Conservation (phyloP, 1,284 basidiomycete genomes). For the Tylopilus sp. region DNA sequence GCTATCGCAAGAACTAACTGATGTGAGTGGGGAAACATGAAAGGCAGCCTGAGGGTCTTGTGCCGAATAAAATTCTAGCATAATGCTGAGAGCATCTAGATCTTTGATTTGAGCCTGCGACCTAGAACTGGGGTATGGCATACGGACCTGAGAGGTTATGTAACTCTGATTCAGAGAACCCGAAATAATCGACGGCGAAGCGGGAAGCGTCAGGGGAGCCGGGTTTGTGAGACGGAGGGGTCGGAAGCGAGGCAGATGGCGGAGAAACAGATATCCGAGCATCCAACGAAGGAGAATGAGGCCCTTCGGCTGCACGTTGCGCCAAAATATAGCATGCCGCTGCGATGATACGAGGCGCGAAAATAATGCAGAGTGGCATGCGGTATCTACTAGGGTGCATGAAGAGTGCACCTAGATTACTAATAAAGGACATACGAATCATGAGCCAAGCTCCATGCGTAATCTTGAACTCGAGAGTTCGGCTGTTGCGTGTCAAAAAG, state of each 20-base stretch:
- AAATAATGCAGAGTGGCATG: conserved; percentile 71
- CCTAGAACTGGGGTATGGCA: conserved; percentile 6
- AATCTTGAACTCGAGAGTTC: conserved; percentile 54
- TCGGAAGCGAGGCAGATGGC: conserved; percentile 63
- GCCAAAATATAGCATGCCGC: conserved; percentile 72
- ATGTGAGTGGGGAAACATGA: conserved; percentile 48
- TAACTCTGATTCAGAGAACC: conserved; percentile 57
- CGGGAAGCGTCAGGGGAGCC: conserved; percentile 65
- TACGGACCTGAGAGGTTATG: conserved; percentile 54
- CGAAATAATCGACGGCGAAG: conserved; percentile 62
- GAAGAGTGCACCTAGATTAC: conserved; percentile 2
- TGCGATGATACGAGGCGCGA: conserved; percentile 63
- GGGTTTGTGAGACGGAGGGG: conserved; percentile 71
- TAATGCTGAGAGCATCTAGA: conserved; percentile 58
- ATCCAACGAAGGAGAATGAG: conserved; percentile 67
- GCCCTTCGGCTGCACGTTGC: conserved; percentile 65
- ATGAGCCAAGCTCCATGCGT: conserved; percentile 78
- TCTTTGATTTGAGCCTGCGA: conserved; percentile 6
- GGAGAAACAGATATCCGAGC: conserved; percentile 60
- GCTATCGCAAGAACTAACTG: conserved; percentile 40
- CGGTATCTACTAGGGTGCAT: conserved; percentile 51
- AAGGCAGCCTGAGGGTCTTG: conserved; percentile 50
- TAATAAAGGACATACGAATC: conserved; percentile 62
- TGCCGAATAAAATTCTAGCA: conserved; percentile 69
- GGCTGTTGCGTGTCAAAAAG: conserved; percentile 55